A percentile compares a stretch with the other conserved stretches of the same genome.
Conservation (phyloP, 352 stramenopile species). For the Globisporangium cystogenes region DNA sequence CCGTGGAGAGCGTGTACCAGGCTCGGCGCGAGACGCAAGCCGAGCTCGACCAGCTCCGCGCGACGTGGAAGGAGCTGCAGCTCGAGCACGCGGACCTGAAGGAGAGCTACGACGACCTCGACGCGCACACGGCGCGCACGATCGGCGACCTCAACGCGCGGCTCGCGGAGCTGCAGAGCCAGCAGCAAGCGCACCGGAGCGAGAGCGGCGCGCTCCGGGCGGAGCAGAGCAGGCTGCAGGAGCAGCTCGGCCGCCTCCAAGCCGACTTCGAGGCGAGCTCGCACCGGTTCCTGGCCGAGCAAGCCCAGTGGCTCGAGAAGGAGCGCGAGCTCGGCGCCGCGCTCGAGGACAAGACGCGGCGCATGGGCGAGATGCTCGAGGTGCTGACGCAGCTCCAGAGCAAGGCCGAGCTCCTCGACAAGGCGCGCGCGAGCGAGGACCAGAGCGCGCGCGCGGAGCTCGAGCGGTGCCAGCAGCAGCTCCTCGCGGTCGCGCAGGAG, state of each 20-base stretch:
- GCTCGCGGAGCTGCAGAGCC: conserved; percentile 23
- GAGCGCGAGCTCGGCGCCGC: conserved; percentile 20
- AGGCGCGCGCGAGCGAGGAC: conserved; percentile 32
- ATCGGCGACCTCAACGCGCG: conserved; percentile 29
- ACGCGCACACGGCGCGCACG: conserved; percentile 25
- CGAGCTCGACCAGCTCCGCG: conserved; percentile 51
- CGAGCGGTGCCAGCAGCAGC: conserved; percentile 32
- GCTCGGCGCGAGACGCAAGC: conserved; percentile 45
- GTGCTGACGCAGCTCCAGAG: conserved; percentile 52
- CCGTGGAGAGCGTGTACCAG: conserved; percentile 48
- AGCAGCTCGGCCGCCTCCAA: conserved; percentile 14
- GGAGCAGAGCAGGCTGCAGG: conserved; percentile 13
- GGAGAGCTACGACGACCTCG: conserved; percentile 44
- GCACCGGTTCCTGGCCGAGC: conserved; percentile 18
- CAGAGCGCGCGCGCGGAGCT: conserved; percentile 32
- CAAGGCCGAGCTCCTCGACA: conserved; percentile 43
- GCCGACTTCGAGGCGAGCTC: conserved; percentile 21
- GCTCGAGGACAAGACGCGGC: conserved; percentile 43
- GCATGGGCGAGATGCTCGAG: conserved; percentile 60
- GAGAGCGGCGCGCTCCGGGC: conserved; percentile 13
- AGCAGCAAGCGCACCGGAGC: conserved; percentile 14
- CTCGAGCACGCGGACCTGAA: conserved; percentile 48
- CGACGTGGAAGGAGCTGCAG: conserved; percentile 40
- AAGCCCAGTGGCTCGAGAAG: conserved; percentile 23
- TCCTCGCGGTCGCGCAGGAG: conserved; percentile 21